A percentile compares a stretch with the other conserved stretches of the same genome.
phyloP scores from a whole-genome alignment of 2,329 filamentous ascomycete genomes.

The Ascochyta viciae-villosae region DNA sequence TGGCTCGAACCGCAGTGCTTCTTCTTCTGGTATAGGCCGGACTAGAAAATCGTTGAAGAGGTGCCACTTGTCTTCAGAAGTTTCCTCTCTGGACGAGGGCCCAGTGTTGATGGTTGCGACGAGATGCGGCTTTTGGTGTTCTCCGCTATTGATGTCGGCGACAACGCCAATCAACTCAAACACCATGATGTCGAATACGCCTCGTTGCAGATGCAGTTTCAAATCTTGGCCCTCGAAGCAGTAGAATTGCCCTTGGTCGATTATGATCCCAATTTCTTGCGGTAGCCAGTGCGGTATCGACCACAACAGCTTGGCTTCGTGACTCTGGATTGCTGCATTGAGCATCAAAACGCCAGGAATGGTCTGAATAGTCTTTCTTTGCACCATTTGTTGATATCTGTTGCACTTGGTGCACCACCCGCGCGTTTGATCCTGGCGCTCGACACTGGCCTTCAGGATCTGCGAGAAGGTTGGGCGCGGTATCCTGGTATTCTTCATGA shows the following conservation, averaged over 20 bases:
- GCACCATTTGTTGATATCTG: conserved; percentile 86
- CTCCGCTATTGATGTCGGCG: conserved; percentile 84
- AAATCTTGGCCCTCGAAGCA: conserved; percentile 95
- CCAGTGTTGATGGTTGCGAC: conserved; percentile 89
- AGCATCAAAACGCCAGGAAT: conserved; percentile 88
- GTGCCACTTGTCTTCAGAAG: conserved; percentile 80
- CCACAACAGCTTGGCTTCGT: conserved; percentile 83
- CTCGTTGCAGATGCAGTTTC: conserved; percentile 77
- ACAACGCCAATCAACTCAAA: conserved; percentile 93
- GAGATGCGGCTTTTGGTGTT: conserved; percentile 86
- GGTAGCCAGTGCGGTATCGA: conserved; percentile 89
- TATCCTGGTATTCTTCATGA: conserved; percentile 64
- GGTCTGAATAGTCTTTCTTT: conserved; percentile 81
- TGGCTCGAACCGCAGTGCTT: conserved; percentile 88
- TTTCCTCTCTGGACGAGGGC: conserved; percentile 67
- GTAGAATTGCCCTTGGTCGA: conserved; percentile 89
- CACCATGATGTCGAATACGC: conserved; percentile 80
- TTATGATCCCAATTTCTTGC: conserved; percentile 89
- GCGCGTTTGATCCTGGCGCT: conserved; percentile 84
- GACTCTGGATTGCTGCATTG: conserved; percentile 76
- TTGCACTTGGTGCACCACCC: conserved; percentile 95
- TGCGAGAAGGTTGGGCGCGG: conserved; percentile 75
- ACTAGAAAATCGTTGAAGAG: conserved; percentile 98
- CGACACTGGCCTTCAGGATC: conserved; percentile 89
- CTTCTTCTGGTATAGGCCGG: conserved; percentile 76